A percentile compares a stretch with the other conserved stretches of the same genome.
Evolutionary conservation across 2,329 filamentous ascomycete species (phyloP).

Genomic region (Trichoderma oligosporum): DNA sequence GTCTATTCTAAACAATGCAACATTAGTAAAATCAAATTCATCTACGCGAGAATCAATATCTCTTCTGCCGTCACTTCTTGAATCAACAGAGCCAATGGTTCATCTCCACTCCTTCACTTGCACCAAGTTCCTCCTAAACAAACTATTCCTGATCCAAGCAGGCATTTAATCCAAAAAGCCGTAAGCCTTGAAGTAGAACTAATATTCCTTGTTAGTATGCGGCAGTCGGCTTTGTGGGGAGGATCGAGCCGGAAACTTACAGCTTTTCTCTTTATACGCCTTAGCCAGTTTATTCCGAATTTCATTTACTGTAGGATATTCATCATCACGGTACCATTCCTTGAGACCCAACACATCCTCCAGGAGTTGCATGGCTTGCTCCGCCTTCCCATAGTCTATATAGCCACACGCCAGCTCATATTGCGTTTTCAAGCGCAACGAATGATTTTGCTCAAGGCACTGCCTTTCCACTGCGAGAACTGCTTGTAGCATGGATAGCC

Average conservation of each 20-base stretch:
- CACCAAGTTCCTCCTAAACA: too few species aligned
- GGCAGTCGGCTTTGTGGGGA: too few species aligned
- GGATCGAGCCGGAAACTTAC: neutral
- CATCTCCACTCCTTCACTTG: too few species aligned
- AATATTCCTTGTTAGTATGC: neutral
- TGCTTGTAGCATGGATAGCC: conserved; percentile 8
- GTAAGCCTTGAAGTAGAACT: neutral
- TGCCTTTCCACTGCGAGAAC: neutral
- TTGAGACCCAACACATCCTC: conserved; percentile 9
- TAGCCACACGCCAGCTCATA: conserved; percentile 17
- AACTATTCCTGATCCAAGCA: neutral
- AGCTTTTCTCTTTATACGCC: conserved; percentile 1
- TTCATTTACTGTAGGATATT: neutral
- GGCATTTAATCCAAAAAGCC: neutral
- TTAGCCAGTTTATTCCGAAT: neutral
- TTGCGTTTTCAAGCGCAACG: conserved; percentile 10
- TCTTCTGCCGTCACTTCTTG: too few species aligned
- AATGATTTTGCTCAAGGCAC: neutral
- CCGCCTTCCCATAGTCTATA: neutral
- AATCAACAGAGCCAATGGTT: too few species aligned
- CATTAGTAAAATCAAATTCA: too few species aligned
- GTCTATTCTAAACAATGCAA: too few species aligned
- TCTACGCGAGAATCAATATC: too few species aligned
- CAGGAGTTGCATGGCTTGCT: conserved; percentile 5
- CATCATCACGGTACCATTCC: neutral